These are phyloP conservation scores for Pyricularia pennisetigena DNA, from an alignment of 2,329 filamentous ascomycete species.

Conservation along the genomic window DNA sequence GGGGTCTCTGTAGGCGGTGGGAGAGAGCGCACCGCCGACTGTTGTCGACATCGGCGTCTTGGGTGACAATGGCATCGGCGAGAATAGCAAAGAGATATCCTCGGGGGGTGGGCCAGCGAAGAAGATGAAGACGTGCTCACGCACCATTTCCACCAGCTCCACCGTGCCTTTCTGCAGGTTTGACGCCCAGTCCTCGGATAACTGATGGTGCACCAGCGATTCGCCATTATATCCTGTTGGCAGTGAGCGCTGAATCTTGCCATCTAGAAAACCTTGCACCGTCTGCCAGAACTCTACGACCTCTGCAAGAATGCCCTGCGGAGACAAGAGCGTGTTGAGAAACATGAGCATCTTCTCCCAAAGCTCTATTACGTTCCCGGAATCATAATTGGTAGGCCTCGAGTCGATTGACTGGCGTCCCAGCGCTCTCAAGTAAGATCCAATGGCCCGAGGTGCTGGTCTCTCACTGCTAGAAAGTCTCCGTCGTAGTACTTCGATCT, in stretches of 20 bases:
- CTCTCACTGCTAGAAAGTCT: conserved; percentile 66
- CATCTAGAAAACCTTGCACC: conserved; percentile 80
- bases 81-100: conserved; percentile 80
- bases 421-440: conserved; percentile 66
- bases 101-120: conserved; percentile 85
- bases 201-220: conserved; percentile 69
- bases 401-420: conserved; percentile 56
- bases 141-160: conserved; percentile 74
- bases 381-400: conserved; percentile 59
- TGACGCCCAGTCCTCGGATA: conserved; percentile 59
- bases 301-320: conserved; percentile 76
- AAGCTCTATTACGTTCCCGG: conserved; percentile 70
- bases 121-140: conserved; percentile 70
- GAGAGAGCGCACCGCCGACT: conserved; percentile 32
- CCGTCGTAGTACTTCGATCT: conserved; percentile 84
- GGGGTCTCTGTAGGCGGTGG: conserved; percentile 54
- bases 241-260: conserved; percentile 69
- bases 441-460: conserved; percentile 58
- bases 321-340: conserved; percentile 63
- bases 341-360: conserved; percentile 84
- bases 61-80: conserved; percentile 64
- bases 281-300: conserved; percentile 92
- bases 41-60: conserved; percentile 51
- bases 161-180: conserved; percentile 69
- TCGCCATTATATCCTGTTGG: conserved; percentile 75